Base-by-base conservation (phyloP, 2,329 filamentous ascomycete species). In the Neonectria faginata region DNA sequence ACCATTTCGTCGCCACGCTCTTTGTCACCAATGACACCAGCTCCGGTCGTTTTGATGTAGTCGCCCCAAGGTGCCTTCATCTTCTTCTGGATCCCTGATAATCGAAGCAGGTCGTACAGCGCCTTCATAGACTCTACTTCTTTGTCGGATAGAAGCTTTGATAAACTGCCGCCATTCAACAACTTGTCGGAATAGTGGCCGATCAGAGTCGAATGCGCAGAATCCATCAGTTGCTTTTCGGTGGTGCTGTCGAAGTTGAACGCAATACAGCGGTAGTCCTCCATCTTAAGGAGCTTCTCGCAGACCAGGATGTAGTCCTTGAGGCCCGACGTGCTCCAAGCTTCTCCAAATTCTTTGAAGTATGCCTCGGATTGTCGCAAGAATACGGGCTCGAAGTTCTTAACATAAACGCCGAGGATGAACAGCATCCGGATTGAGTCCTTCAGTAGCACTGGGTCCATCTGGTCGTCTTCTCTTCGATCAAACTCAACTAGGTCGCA, bases 231-330 rank as follows among this genome's bases (percentile, higher is more conserved):
- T 69, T 91, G 88, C 70, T 91, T 88, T 77, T 93, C 92, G 0
- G 96, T 98, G 22, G 90, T 92, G 66, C 89, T 90, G 75, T 97
- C 93, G 48, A 99, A 85, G 64, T 92, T 91, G 79, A 92, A 97
- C 18, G 88, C 82, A 66, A 96, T 92, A 75, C 94, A 97, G 41
- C 94, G 87, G 64, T 86, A 80, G 69, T 91, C 86, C 79, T 99
- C 96, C 56, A 82, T 83, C 57, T 86, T 84, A 22, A 98, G 88
- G 31, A 97, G 83, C 47, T 80, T 81, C 66, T 91, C 86, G 58
- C 91, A 91, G 27, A 87, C 87, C 20, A 85, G 82, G 50, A 97
- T 92, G 77, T 97, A 98, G 12, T 88, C 86, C 60, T 92, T 90
- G 45, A 98, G 83, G 16, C 86, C 86, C 22, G 86, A 85, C 5